phyloP scores from a whole-genome alignment of 108 stramenopile genomes.

The Cyclotella cryptica region DNA sequence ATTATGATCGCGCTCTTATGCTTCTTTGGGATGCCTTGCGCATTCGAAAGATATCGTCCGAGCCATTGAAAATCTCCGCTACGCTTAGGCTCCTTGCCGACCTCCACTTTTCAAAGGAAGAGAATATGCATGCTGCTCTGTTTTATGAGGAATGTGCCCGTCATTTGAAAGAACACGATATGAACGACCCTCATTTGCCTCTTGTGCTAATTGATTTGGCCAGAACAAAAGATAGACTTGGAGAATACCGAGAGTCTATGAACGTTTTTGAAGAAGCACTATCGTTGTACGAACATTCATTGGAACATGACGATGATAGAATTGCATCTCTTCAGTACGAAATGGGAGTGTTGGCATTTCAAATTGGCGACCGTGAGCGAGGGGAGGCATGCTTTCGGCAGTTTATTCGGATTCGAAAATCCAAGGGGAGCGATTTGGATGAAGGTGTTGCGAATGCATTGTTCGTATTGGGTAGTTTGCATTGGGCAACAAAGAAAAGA shows the following conservation, averaged over 20 bases:
- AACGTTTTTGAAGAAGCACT: slow-evolving; percentile 49
- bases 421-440: slow-evolving; percentile 43
- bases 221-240: slow-evolving; percentile 47
- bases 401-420: slow-evolving; percentile 45
- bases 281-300: slow-evolving; percentile 30
- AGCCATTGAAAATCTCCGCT: slow-evolving; percentile 46
- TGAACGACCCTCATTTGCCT: slow-evolving; percentile 47
- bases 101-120: slow-evolving; percentile 50
- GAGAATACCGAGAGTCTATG: slow-evolving; percentile 45
- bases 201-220: slow-evolving; percentile 50
- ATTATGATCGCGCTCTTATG: slow-evolving; percentile 50
- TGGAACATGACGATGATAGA: slow-evolving; percentile 45
- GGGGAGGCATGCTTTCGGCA: slow-evolving; percentile 45
- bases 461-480: slow-evolving; percentile 46
- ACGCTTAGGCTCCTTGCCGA: slow-evolving; percentile 47
- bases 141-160: slow-evolving; percentile 55
- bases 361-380: slow-evolving; percentile 46
- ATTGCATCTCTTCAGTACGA: slow-evolving; percentile 52
- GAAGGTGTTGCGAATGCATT: slow-evolving; percentile 54
- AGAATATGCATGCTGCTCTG: slow-evolving; percentile 50
- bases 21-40: slow-evolving; percentile 48
- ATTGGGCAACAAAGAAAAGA: slow-evolving; percentile 52
- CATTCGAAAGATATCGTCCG: slow-evolving; percentile 42
- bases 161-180: slow-evolving; percentile 50
- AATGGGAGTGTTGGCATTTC: slow-evolving; percentile 52